These are phyloP conservation scores for Leonotis leonurus DNA, from an alignment of 257 asterid genomes.

Conservation along the genomic window DNA sequence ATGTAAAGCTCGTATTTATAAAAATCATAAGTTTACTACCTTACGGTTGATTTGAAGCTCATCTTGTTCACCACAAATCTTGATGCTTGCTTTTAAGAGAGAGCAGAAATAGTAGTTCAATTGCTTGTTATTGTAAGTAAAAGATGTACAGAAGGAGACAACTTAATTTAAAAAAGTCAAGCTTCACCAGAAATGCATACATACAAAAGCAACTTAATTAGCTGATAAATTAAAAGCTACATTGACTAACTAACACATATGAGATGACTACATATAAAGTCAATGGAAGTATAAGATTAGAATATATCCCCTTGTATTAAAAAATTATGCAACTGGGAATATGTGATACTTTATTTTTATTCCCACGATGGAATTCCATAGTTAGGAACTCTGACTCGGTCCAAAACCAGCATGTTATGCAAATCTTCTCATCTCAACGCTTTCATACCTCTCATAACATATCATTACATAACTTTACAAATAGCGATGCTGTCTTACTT, in stretches of 20 bases:
- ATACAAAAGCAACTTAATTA: constrained; percentile 15
- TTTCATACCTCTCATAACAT: too few relatives aligned
- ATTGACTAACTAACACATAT: neutral
- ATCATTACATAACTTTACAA: too few relatives aligned
- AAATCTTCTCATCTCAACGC: too few relatives aligned
- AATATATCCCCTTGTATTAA: neutral
- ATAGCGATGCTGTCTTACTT: too few relatives aligned
- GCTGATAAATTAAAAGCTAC: neutral
- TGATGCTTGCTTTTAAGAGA: neutral
- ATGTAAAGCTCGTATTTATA: neutral
- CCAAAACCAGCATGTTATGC: neutral
- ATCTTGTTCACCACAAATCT: neutral
- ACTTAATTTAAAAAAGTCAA: neutral
- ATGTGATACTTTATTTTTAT: neutral
- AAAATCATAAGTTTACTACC: constrained; percentile 6
- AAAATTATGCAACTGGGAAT: neutral
- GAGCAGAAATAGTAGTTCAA: too few relatives aligned
- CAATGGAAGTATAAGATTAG: constrained; percentile 8
- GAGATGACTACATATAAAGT: constrained; percentile 7
- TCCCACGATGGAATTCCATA: neutral
- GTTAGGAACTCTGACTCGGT: neutral
- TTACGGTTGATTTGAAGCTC: too few relatives aligned
- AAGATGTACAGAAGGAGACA: neutral
- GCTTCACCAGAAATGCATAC: neutral
- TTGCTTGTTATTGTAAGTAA: neutral